phyloP scores from a whole-genome alignment of 768 basidiomycete genomes.

The Megacollybia marginata region DNA sequence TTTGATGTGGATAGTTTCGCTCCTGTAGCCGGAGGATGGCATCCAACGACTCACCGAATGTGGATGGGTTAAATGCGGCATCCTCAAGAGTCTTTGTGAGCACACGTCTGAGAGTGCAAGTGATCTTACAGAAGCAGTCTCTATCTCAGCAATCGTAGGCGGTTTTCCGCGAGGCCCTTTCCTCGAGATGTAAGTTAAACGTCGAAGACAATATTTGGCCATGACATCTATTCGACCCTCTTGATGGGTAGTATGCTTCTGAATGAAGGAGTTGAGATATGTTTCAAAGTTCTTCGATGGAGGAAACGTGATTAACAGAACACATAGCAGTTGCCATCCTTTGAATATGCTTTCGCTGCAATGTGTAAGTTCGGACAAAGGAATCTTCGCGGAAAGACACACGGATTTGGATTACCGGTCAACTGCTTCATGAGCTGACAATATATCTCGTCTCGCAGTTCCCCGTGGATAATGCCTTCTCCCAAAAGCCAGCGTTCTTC shows the following conservation, averaged over 20 bases:
- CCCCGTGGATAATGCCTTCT: slow-evolving; percentile 72
- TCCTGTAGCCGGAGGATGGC: slow-evolving; percentile 79
- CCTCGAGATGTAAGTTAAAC: slow-evolving; percentile 64
- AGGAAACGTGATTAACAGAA: slow-evolving; percentile 85
- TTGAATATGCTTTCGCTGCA: slow-evolving; percentile 76
- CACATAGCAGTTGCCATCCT: slow-evolving; percentile 91
- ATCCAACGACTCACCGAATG: slow-evolving; percentile 86
- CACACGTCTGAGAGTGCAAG: not conserved
- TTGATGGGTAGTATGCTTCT: slow-evolving; percentile 54
- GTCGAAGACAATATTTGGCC: slow-evolving; percentile 85
- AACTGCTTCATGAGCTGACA: slow-evolving; percentile 92
- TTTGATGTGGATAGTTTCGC: slow-evolving; percentile 76
- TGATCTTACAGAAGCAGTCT: slow-evolving; percentile 71
- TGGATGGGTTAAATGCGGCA: slow-evolving; percentile 91
- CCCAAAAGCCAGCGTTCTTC: slow-evolving; percentile 84
- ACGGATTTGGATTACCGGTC: slow-evolving; percentile 74
- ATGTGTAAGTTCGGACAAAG: slow-evolving; percentile 1
- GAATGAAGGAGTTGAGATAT: slow-evolving; percentile 75
- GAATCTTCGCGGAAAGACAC: slow-evolving; percentile 21
- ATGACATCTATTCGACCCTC: slow-evolving; percentile 83
- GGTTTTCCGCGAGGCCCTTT: slow-evolving; percentile 85
- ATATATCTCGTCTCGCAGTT: slow-evolving; percentile 89
- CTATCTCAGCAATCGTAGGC: slow-evolving; percentile 78
- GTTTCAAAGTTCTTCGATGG: slow-evolving; percentile 91
- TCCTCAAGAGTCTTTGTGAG: slow-evolving; percentile 36